A percentile compares a stretch with the other conserved stretches of the same genome.
Conservation (phyloP, 31 red algal genomes). For the Odonthalia washingtoniensis region DNA sequence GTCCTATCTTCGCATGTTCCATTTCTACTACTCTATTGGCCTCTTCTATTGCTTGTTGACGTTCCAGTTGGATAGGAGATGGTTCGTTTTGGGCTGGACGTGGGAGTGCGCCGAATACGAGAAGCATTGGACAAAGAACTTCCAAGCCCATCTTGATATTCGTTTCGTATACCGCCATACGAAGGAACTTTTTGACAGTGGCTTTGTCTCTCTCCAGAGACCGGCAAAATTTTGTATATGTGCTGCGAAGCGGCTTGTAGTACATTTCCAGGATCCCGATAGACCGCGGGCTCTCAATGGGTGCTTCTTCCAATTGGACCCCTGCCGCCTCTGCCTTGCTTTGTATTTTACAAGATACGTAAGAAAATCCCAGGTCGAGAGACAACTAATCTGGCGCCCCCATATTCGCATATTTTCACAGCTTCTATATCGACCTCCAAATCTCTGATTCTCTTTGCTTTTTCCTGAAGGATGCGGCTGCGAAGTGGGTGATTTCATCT, state of each 20-base stretch:
- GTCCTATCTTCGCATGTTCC: conserved; percentile 18
- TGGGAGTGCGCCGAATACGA: conserved; percentile 17
- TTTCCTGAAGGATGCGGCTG: background rate
- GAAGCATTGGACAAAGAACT: conserved; percentile 18
- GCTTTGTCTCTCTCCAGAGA: no score
- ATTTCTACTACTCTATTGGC: conserved; percentile 32
- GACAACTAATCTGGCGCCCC: background rate
- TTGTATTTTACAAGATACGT: no score
- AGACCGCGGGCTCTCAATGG: conserved; percentile 28
- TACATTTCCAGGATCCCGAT: no score
- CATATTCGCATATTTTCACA: background rate
- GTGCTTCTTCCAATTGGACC: conserved; percentile 13
- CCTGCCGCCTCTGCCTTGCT: no score
- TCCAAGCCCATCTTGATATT: no score
- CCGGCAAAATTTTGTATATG: no score
- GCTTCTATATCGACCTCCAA: background rate
- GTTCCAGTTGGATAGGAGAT: conserved; percentile 21
- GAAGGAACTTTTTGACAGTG: no score
- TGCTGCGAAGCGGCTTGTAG: no score
- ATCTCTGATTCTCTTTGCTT: no score
- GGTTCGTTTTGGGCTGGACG: background rate
- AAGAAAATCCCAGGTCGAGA: background rate
- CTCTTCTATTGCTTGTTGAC: conserved; percentile 8
- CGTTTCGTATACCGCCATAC: no score
- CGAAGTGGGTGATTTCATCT: background rate